These are phyloP conservation scores for Fusarium tupiense DNA, from an alignment of 2,329 filamentous ascomycete genomes.

Conservation along the genomic window DNA sequence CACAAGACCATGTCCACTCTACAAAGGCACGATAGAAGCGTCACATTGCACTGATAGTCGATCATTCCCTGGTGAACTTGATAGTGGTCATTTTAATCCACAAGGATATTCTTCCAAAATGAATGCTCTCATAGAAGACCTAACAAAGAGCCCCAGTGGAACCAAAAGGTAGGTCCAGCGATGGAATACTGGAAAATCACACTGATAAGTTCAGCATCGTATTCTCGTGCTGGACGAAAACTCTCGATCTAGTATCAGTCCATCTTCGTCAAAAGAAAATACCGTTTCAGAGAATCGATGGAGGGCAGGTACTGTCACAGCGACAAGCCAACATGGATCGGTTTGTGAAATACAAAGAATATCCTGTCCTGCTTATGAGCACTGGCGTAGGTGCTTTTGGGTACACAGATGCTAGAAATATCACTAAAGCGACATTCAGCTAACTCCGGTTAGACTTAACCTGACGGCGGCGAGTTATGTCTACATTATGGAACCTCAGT, in stretches of 20 bases:
- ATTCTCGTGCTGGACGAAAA: neutral
- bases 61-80: neutral
- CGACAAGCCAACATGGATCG: neutral
- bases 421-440: accelerated
- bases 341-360: neutral
- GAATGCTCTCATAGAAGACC: neutral
- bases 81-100: neutral
- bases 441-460: neutral
- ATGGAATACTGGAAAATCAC: accelerated
- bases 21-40: accelerated
- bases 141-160: neutral
- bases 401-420: accelerated
- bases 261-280: neutral
- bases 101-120: accelerated
- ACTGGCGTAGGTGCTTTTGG: neutral
- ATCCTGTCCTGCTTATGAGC: neutral
- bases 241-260: neutral
- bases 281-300: neutral
- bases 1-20: neutral
- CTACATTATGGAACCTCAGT: neutral
- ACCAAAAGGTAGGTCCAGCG: no score
- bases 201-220: accelerated
- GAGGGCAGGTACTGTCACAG: neutral
- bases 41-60: accelerated
- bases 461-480: neutral